Evolutionary conservation across 805 yeast species (phyloP), one percentile per base, ranked within the genome.

Genomic region (Ogataea thermomethanolica): DNA sequence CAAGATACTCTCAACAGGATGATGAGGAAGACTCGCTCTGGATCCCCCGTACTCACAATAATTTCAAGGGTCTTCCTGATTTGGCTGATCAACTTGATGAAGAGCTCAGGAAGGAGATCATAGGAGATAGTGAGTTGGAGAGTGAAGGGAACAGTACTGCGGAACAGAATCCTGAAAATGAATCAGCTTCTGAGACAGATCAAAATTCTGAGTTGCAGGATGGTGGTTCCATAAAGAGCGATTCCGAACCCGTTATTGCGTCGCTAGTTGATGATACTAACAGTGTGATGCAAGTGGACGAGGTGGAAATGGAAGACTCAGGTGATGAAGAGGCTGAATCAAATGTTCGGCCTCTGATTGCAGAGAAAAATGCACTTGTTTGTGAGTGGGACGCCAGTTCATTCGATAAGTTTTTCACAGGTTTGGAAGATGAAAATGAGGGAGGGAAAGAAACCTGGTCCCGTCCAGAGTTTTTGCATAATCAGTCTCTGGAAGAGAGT

Each of bases 341-440:
- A n/a, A 39, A 43, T 7, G 43, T 38, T 8, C 41, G 24, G 2
- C 48, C 55, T 11, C 41, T 68, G 21, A 48, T 73, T 11, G 44
- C 41, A 1, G 54, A 51, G 22, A 65, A 61, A 24, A 67, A 58
- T 32, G 73, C 76, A 1, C 49, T 79, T 8, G 73, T 84, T 4
- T 81, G 90, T 56, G 84, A 84, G 50, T 86, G 95, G 93, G 65
- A 70, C 23, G 55, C 63, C 2, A 70, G 64, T 1, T 56, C 63
- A 1, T 72, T 72, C 51, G 70, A 72, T 28, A 67, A 69, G 6
- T 78, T 77, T 36, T 86, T 84, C 55, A 59, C 73, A 5, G 72
- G 72, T 1, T 52, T 65, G 11, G 70, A 67, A 22, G 73, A 65
- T 10, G 72, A 66, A 27, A 70, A 65, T 5, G 66, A 64, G 28